A percentile compares a stretch with the other conserved stretches of the same genome.
These are phyloP conservation scores for Crucihimalaya himalaica DNA, from an alignment of 345 rosid species.

Conservation along the genomic window DNA sequence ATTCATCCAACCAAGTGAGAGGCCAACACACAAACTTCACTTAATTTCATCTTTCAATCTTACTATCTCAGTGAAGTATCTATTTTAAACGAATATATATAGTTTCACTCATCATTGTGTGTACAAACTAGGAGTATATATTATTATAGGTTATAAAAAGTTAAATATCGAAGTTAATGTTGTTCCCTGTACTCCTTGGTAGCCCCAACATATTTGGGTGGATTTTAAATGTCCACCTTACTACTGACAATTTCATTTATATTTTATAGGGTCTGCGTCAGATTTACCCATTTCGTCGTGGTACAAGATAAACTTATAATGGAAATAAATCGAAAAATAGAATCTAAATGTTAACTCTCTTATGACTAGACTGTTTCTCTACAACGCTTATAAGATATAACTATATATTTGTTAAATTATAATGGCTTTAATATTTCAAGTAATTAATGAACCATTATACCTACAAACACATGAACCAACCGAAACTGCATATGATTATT, in stretches of 20 bases:
- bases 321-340: not conserved
- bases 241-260: constrained; percentile 34
- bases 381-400: not conserved
- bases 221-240: constrained; percentile 33
- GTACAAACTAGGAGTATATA: not conserved
- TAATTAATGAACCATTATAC: not conserved
- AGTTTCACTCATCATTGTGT: not conserved
- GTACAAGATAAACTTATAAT: not conserved
- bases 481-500: constrained; percentile 12
- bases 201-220: constrained; percentile 39
- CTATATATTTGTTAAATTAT: not conserved
- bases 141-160: not conserved
- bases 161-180: constrained; percentile 17
- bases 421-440: not conserved
- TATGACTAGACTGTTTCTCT: not conserved
- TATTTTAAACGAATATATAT: not conserved
- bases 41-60: not conserved
- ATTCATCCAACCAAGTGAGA: constrained; percentile 4
- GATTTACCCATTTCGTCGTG: constrained; percentile 5
- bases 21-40: constrained; percentile 6
- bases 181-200: constrained; percentile 16
- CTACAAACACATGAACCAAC: constrained; percentile 11
- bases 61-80: not conserved
- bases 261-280: constrained; percentile 15
- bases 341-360: constrained; percentile 15